A percentile compares a stretch with the other conserved stretches of the same genome.
Conservation (phyloP, 2,329 filamentous ascomycete genomes). For the Furcasterigmium sp. region DNA sequence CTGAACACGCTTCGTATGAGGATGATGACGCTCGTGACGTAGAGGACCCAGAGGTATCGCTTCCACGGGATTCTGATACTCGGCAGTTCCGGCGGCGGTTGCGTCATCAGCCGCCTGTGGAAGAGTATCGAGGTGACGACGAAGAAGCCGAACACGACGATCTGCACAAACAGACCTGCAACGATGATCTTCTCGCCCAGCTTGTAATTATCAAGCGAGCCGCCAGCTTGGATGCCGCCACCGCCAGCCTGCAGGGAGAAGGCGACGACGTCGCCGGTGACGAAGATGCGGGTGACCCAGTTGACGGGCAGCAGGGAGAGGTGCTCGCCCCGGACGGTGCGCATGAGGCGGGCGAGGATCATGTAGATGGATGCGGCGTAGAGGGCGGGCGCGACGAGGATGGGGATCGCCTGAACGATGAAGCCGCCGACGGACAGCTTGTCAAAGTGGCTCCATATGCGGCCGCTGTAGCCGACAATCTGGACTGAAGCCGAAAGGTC, state of each 20-base stretch:
- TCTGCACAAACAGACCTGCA: slow-evolving; percentile 47
- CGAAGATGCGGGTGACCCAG: slow-evolving; percentile 41
- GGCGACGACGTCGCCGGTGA: slow-evolving; percentile 37
- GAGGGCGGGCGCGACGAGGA: slow-evolving; percentile 14
- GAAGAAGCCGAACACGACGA: slow-evolving; percentile 49
- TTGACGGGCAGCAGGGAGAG: slow-evolving; percentile 12
- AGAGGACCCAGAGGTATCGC: slow-evolving; percentile 23
- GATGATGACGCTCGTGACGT: slow-evolving; percentile 30
- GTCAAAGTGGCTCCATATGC: slow-evolving; percentile 13
- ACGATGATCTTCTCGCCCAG: slow-evolving; percentile 42
- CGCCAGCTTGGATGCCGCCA: slow-evolving; percentile 20
- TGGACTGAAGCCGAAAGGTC: slow-evolving; percentile 10
- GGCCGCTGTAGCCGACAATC: slow-evolving; percentile 16
- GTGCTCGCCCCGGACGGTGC: slow-evolving; percentile 15
- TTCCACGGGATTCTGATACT: slow-evolving; percentile 20
- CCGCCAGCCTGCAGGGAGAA: slow-evolving; percentile 36
- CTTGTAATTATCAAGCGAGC: slow-evolving; percentile 7
- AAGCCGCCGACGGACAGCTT: slow-evolving; percentile 10
- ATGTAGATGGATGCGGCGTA: slow-evolving; percentile 14
- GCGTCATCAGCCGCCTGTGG: slow-evolving; percentile 22
- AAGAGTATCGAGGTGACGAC: slow-evolving; percentile 38
- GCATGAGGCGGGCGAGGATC: slow-evolving; percentile 26
- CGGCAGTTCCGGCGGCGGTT: slow-evolving; percentile 12
- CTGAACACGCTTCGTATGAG: slow-evolving; percentile 39
- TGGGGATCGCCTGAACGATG: slow-evolving; percentile 16